Evolutionary conservation across 2,329 filamentous ascomycete genomes (phyloP).

Genomic region (Scedosporium dehoogii): DNA sequence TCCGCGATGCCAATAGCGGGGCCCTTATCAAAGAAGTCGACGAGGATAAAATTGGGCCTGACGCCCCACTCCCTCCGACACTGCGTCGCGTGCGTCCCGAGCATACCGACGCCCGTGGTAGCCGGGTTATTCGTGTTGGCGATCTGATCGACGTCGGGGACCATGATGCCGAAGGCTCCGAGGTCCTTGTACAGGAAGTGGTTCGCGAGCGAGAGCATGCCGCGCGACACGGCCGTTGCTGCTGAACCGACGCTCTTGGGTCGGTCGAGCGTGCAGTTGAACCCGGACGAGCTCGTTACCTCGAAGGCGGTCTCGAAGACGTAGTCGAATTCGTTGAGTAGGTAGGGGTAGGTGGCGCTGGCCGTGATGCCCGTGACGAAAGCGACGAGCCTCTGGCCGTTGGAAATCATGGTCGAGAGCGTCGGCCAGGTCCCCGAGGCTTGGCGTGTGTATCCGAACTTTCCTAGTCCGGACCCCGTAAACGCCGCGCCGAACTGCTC

Average conservation of each 20-base stretch:
- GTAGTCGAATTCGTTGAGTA: slow-evolving; percentile 53
- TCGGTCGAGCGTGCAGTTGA: slow-evolving; percentile 63
- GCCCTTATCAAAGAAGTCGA: slow-evolving; percentile 71
- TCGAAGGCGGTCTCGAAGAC: slow-evolving; percentile 68
- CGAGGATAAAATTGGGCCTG: slow-evolving; percentile 62
- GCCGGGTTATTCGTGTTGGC: slow-evolving; percentile 55
- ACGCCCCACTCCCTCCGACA: slow-evolving; percentile 51
- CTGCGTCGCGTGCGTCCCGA: slow-evolving; percentile 41
- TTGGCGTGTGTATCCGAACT: slow-evolving; percentile 50
- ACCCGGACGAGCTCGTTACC: slow-evolving; percentile 49
- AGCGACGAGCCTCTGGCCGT: slow-evolving; percentile 54
- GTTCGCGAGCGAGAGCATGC: slow-evolving; percentile 64
- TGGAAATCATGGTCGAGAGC: slow-evolving; percentile 56
- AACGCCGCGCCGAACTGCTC: slow-evolving; percentile 45
- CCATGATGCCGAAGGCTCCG: slow-evolving; percentile 44
- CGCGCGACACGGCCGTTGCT: slow-evolving; percentile 42
- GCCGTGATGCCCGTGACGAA: slow-evolving; percentile 52
- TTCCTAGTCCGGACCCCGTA: slow-evolving; percentile 46
- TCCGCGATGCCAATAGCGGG: slow-evolving; percentile 62
- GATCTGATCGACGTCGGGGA: slow-evolving; percentile 52
- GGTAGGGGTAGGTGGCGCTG: slow-evolving; percentile 38
- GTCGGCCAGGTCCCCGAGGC: slow-evolving; percentile 55
- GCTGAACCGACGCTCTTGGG: slow-evolving; percentile 42
- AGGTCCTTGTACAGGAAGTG: slow-evolving; percentile 62
- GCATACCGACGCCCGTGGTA: slow-evolving; percentile 39